These are phyloP conservation scores for Blastobotrys elegans DNA, from an alignment of 1,139 yeast genomes.

Conservation along the genomic window DNA sequence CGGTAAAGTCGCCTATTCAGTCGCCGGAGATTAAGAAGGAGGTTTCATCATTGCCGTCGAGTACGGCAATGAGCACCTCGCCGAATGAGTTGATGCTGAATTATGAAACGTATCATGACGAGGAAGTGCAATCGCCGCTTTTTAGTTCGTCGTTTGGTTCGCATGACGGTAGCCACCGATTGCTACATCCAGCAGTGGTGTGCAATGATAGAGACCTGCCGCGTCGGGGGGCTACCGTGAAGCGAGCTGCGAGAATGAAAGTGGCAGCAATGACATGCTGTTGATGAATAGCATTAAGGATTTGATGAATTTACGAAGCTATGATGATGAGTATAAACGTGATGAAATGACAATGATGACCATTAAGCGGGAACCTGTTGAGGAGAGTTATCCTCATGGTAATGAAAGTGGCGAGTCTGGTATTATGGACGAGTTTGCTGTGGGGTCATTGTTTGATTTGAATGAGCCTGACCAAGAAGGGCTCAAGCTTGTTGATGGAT, in stretches of 20 bases:
- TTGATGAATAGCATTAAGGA: background rate
- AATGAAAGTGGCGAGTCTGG: too few relatives aligned
- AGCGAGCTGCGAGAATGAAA: background rate
- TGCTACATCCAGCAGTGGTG: constrained; percentile 46
- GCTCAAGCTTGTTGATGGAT: background rate
- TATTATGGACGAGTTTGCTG: background rate
- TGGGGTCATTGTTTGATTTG: background rate
- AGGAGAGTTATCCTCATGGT: too few relatives aligned
- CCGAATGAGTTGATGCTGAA: background rate
- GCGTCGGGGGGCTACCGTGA: constrained; percentile 31
- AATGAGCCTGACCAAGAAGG: background rate
- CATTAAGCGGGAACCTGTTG: background rate
- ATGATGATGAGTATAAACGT: background rate
- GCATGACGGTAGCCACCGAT: constrained; percentile 15
- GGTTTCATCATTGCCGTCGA: background rate
- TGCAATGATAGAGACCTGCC: constrained; percentile 38
- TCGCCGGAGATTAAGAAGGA: constrained; percentile 14
- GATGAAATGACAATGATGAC: background rate
- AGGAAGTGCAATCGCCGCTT: background rate
- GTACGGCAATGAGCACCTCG: too few relatives aligned
- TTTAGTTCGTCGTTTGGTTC: background rate
- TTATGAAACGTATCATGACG: background rate
- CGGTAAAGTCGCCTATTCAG: background rate
- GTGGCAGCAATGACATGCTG: background rate
- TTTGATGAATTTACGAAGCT: background rate